These are phyloP conservation scores for Hortaea sp. DNA, from an alignment of 2,329 filamentous ascomycete genomes.

Conservation along the genomic window DNA sequence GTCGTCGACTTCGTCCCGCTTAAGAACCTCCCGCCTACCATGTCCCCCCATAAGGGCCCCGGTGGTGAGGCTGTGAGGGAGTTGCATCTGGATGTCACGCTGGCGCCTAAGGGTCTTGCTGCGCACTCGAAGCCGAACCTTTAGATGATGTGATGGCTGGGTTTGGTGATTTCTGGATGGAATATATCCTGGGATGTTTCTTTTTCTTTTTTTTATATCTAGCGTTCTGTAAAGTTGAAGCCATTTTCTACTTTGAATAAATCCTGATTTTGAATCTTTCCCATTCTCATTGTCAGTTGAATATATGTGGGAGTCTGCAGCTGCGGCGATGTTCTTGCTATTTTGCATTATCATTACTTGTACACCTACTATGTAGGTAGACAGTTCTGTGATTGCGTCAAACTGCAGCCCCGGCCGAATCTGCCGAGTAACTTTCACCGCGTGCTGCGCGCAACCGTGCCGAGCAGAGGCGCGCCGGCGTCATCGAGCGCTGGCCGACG, in stretches of 20 bases:
- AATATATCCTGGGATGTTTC: not conserved
- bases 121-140: conserved; percentile 4
- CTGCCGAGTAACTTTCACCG: no score
- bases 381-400: no score
- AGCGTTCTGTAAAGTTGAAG: not conserved
- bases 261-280: no score
- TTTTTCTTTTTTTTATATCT: not conserved
- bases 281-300: no score
- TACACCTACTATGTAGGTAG: no score
- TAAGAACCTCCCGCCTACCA: conserved; percentile 42
- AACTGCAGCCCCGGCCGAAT: no score
- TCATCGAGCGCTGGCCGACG: no score
- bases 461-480: no score
- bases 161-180: not conserved
- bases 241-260: not conserved
- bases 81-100: conserved; percentile 51
- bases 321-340: no score
- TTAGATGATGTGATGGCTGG: not conserved
- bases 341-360: no score
- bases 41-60: conserved; percentile 26
- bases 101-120: conserved; percentile 33
- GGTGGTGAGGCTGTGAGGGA: conserved; percentile 30
- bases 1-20: conserved; percentile 48
- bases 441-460: no score
- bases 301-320: no score